phyloP scores from a whole-genome alignment of 2,329 filamentous ascomycete species.

The Pseudogymnoascus sp. region DNA sequence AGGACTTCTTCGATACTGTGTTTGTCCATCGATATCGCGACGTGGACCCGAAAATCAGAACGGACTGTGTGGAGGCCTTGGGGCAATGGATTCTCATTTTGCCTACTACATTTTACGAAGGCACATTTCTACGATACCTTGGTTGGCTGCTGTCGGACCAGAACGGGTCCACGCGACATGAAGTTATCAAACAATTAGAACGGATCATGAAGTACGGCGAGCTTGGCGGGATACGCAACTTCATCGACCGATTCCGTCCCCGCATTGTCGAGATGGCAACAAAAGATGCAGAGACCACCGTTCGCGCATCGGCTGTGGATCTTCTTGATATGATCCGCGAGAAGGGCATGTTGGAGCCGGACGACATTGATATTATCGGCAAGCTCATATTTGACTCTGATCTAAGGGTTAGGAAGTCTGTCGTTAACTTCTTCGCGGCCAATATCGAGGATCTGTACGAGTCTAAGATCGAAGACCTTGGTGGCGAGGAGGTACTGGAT shows the following conservation, averaged over 20 bases:
- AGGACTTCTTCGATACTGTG: constrained; percentile 83
- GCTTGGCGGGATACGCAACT: constrained; percentile 68
- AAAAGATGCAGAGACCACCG: constrained; percentile 70
- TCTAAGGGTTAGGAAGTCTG: constrained; percentile 73
- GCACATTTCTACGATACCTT: constrained; percentile 81
- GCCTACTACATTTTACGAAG: constrained; percentile 83
- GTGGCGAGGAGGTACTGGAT: constrained; percentile 67
- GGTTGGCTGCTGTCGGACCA: constrained; percentile 92
- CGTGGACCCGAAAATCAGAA: constrained; percentile 79
- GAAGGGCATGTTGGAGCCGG: constrained; percentile 78
- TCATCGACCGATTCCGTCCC: constrained; percentile 83
- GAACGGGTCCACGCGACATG: constrained; percentile 64
- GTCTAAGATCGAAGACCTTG: constrained; percentile 72
- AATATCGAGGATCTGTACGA: constrained; percentile 78
- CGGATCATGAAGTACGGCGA: constrained; percentile 73
- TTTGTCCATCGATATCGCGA: constrained; percentile 96
- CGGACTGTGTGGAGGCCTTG: constrained; percentile 79
- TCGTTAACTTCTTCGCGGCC: constrained; percentile 82
- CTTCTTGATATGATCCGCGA: constrained; percentile 76
- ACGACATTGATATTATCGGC: constrained; percentile 83
- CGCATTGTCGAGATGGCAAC: constrained; percentile 90
- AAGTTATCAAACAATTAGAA: constrained; percentile 76
- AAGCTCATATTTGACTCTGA: constrained; percentile 86
- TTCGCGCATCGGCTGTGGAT: constrained; percentile 72
- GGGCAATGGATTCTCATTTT: constrained; percentile 82